Percentiles rank a stretch among this genome's conserved stretches.
phyloP scores from a whole-genome alignment of 495 filamentous ascomycete genomes.

The Xanthoparmelia taractica region DNA sequence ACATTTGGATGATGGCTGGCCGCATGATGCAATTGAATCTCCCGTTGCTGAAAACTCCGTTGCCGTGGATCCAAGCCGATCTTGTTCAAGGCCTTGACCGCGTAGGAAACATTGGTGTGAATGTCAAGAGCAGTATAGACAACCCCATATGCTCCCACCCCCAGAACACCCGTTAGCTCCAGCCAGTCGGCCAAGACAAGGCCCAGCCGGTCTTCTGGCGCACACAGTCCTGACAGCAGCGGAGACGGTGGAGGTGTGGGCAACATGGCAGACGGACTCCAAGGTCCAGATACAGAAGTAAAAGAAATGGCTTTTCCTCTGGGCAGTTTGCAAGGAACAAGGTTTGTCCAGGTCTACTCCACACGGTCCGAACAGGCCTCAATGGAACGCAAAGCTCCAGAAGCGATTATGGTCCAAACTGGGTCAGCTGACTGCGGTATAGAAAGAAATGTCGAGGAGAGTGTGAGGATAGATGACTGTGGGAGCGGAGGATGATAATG shows the following conservation, averaged over 20 bases:
- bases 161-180: slow-evolving; percentile 76
- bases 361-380: slow-evolving; percentile 8
- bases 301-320: slow-evolving; percentile 12
- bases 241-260: slow-evolving; percentile 57
- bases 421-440: background rate
- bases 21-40: slow-evolving; percentile 84
- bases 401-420: background rate
- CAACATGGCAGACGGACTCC: slow-evolving; percentile 27
- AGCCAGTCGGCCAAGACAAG: slow-evolving; percentile 73
- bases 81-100: slow-evolving; percentile 96
- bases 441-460: slow-evolving; percentile 10
- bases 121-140: slow-evolving; percentile 92
- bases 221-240: slow-evolving; percentile 42
- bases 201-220: slow-evolving; percentile 81
- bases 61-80: slow-evolving; percentile 80
- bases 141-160: slow-evolving; percentile 92
- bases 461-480: background rate
- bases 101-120: slow-evolving; percentile 72
- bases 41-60: slow-evolving; percentile 79
- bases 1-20: slow-evolving; percentile 88
- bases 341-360: slow-evolving; percentile 1
- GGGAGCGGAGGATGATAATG: background rate
- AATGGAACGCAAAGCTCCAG: background rate
- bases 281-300: slow-evolving; percentile 12
- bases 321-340: slow-evolving; percentile 17